Conservation (phyloP, 2,329 filamentous ascomycete genomes). For the Tolypocladium inflatum region DNA sequence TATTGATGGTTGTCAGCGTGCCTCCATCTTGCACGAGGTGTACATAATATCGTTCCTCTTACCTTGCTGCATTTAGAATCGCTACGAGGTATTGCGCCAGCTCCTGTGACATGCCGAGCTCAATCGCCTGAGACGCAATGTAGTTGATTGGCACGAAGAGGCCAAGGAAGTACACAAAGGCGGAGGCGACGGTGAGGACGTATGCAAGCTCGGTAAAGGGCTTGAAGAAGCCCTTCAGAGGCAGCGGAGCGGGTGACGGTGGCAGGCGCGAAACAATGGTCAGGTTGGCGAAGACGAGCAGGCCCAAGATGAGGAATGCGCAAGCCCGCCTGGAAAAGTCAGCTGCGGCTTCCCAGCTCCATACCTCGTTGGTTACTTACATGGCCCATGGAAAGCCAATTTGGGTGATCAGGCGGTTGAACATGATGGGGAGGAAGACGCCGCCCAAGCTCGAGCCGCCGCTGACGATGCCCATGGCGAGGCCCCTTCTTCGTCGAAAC, state of each 20-base stretch:
- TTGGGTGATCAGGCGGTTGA: constrained; percentile 20
- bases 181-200: constrained; percentile 14
- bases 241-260: constrained; percentile 16
- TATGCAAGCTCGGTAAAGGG: constrained; percentile 19
- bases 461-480: constrained; percentile 24
- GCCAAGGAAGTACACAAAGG: constrained; percentile 21
- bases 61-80: constrained; percentile 15
- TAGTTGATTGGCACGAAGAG: constrained; percentile 22
- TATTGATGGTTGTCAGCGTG: not conserved
- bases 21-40: not conserved
- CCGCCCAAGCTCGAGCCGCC: constrained; percentile 28
- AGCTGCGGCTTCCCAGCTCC: too few relatives aligned
- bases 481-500: constrained; percentile 23
- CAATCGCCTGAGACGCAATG: constrained; percentile 11
- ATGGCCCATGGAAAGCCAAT: constrained; percentile 31
- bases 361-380: not conserved
- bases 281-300: constrained; percentile 22
- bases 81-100: constrained; percentile 12
- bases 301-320: constrained; percentile 25
- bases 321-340: constrained; percentile 13
- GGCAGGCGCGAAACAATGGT: constrained; percentile 20
- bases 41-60: not conserved
- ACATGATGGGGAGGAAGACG: constrained; percentile 30
- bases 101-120: constrained; percentile 8
- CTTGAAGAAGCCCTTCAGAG: constrained; percentile 17